Evolutionary conservation across 306 rosid species (phyloP).

Genomic region (Luffa acutangula): DNA sequence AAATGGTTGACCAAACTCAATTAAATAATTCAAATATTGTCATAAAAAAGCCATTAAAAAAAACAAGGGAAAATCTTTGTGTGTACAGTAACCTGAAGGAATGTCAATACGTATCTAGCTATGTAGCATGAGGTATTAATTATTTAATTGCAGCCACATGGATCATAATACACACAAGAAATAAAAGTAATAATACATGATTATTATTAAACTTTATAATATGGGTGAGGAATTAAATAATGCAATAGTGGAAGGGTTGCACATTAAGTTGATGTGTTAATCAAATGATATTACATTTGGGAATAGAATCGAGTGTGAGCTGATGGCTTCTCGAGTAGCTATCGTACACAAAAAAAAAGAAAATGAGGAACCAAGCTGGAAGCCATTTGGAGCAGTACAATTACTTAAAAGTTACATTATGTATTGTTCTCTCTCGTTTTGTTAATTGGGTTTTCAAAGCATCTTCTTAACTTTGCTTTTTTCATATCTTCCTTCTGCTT

Average conservation of each 20-base stretch:
- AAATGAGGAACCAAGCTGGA: neutral
- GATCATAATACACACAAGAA: neutral
- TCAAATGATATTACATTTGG: neutral
- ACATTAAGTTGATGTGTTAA: neutral
- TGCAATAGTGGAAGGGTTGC: neutral
- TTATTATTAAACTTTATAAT: neutral
- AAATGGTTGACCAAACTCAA: neutral
- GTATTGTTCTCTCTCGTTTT: neutral
- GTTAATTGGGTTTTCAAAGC: constrained; percentile 1
- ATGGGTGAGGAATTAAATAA: neutral
- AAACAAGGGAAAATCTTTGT: neutral
- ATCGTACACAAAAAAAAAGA: neutral
- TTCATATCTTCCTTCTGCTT: neutral
- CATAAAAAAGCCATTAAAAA: neutral
- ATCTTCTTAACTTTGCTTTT: neutral
- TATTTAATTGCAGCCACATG: neutral
- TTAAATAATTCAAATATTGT: neutral
- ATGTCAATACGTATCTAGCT: neutral
- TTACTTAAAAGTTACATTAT: neutral
- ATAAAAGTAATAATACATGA: neutral
- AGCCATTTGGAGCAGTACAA: constrained; percentile 5
- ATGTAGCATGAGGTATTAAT: neutral
- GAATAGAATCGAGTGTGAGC: constrained; percentile 2
- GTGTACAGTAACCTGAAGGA: neutral
- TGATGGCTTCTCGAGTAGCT: neutral